Evolutionary conservation across 495 filamentous ascomycete species (phyloP).

Genomic region (Baudoinia panamericana): DNA sequence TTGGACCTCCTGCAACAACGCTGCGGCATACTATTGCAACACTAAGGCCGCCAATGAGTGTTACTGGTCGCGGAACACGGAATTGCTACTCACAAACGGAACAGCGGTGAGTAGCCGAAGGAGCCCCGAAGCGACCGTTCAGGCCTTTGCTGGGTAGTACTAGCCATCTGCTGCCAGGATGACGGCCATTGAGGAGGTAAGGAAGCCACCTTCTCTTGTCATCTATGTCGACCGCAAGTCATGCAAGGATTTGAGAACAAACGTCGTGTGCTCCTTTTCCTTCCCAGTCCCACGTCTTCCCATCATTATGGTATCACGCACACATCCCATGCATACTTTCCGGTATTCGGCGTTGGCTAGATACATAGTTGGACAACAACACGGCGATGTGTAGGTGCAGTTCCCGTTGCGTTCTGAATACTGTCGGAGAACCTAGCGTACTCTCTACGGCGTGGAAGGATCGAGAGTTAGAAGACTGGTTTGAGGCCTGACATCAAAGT

Average conservation of each 20-base stretch:
- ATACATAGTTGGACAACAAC: neutral
- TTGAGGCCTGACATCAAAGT: too few relatives aligned
- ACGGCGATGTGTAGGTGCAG: neutral
- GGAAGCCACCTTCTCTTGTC: neutral
- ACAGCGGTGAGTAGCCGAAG: too few relatives aligned
- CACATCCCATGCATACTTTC: too few relatives aligned
- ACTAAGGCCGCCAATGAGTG: too few relatives aligned
- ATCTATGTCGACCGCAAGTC: neutral
- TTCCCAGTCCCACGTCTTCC: neutral
- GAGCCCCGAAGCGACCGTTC: too few relatives aligned
- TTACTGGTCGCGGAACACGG: too few relatives aligned
- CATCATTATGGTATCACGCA: neutral
- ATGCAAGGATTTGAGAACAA: neutral
- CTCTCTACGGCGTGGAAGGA: neutral
- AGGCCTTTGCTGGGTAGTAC: slow-evolving; percentile 1
- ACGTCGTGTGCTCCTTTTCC: neutral
- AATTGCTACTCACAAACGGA: too few relatives aligned
- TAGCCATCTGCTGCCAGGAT: neutral
- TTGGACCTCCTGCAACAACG: too few relatives aligned
- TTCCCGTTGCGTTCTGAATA: neutral
- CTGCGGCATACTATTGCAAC: too few relatives aligned
- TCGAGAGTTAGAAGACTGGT: too few relatives aligned
- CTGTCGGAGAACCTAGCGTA: neutral
- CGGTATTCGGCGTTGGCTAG: too few relatives aligned
- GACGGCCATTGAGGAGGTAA: slow-evolving; percentile 2